phyloP scores from a whole-genome alignment of 345 rosid species.

The Rhizophora apiculata region DNA sequence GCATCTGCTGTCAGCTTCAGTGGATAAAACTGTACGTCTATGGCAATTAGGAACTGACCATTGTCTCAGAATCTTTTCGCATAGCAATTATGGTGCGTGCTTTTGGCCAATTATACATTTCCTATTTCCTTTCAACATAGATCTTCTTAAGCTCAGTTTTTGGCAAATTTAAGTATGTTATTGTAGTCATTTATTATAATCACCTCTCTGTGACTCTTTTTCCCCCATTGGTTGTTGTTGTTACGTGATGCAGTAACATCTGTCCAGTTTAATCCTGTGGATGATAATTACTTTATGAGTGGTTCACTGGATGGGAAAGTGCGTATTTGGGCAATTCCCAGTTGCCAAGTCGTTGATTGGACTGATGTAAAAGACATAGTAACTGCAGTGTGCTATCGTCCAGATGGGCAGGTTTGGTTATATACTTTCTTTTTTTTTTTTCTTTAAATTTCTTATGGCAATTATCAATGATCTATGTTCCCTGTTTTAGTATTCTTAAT shows the following conservation, averaged over 20 bases:
- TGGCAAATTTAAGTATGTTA: neutral
- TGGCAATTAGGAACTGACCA: conserved; percentile 64
- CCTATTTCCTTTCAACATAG: neutral
- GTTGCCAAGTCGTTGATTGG: conserved; percentile 80
- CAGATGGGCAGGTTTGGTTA: conserved; percentile 67
- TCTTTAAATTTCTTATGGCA: neutral
- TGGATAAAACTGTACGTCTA: conserved; percentile 71
- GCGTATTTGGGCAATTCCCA: conserved; percentile 67
- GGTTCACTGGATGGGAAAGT: conserved; percentile 90
- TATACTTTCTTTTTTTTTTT: conserved; percentile 6
- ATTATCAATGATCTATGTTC: neutral
- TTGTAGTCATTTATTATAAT: neutral
- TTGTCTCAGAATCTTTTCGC: conserved; percentile 61
- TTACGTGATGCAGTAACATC: conserved; percentile 59
- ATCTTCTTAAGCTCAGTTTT: neutral
- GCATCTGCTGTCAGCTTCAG: conserved; percentile 74
- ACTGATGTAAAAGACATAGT: conserved; percentile 63
- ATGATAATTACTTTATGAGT: conserved; percentile 68
- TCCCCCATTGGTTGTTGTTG: neutral
- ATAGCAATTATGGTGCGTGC: conserved; percentile 67
- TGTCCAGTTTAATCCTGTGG: conserved; percentile 77
- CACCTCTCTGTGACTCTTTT: neutral
- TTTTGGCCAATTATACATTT: conserved; percentile 7
- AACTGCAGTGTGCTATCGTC: conserved; percentile 81
- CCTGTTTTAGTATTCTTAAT: neutral